These are phyloP conservation scores for Plasmodium coatneyi DNA, from an alignment of 169 alveolate genomes.

Conservation along the genomic window DNA sequence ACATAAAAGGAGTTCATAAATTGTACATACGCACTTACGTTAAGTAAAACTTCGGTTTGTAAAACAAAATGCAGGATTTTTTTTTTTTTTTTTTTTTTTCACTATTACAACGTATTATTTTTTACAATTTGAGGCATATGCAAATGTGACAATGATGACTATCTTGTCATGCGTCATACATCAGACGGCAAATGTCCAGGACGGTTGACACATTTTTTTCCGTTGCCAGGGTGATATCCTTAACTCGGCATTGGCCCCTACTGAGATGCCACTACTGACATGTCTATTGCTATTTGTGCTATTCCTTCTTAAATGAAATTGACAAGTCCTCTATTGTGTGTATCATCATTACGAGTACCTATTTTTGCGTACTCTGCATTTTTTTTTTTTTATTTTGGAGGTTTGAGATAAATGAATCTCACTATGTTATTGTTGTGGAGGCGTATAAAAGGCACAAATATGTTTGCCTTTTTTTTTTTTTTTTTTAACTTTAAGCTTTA, in stretches of 20 bases:
- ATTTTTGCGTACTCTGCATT: neutral
- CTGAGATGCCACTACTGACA: neutral
- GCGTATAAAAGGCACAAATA: neutral
- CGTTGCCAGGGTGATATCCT: neutral
- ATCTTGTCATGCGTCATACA: neutral
- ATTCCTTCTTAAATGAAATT: neutral
- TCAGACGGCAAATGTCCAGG: neutral
- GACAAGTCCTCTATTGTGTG: neutral
- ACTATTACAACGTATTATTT: neutral
- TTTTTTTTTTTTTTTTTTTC: neutral
- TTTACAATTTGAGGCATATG: neutral
- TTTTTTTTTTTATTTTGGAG: neutral
- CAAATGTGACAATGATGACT: neutral
- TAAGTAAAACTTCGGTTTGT: neutral
- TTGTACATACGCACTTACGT: conserved; percentile 4
- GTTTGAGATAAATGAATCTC: neutral
- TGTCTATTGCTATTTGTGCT: neutral
- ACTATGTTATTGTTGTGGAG: neutral
- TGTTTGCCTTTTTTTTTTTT: neutral
- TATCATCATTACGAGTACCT: neutral
- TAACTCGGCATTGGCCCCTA: neutral
- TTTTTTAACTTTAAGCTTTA: neutral
- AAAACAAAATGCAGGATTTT: neutral
- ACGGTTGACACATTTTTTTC: neutral
- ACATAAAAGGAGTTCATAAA: neutral